Percentiles rank a stretch among this genome's conserved stretches.
Conservation (phyloP, 192 early-diverging fungal species). For the Entomortierella parvispora region DNA sequence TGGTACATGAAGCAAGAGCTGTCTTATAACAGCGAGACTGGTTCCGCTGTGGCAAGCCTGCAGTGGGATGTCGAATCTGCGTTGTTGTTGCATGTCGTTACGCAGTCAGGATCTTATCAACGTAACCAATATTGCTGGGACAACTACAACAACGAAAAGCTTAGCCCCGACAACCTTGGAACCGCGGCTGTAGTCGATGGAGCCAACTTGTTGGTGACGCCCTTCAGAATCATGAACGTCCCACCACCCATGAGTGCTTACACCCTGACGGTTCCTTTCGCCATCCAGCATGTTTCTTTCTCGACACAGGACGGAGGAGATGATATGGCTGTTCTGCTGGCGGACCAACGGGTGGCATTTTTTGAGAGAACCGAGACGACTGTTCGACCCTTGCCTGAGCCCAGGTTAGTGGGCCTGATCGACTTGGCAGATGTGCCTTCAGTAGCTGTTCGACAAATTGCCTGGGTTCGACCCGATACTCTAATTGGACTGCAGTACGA, state of each 20-base stretch:
- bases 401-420: slow-evolving; percentile 44
- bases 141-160: slow-evolving; percentile 34
- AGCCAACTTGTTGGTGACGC: slow-evolving; percentile 72
- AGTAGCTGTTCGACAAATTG: slow-evolving; percentile 69
- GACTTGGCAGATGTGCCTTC: slow-evolving; percentile 36
- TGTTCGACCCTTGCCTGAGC: slow-evolving; percentile 37
- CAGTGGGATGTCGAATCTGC: slow-evolving; percentile 88
- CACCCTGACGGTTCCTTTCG: slow-evolving; percentile 48
- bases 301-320: slow-evolving; percentile 68
- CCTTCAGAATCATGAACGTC: slow-evolving; percentile 84
- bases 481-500: slow-evolving; percentile 69
- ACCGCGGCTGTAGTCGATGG: slow-evolving; percentile 28
- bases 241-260: slow-evolving; percentile 93
- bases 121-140: slow-evolving; percentile 48
- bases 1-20: slow-evolving; percentile 97
- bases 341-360: slow-evolving; percentile 59
- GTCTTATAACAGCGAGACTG: slow-evolving; percentile 39
- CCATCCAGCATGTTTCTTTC: slow-evolving; percentile 73
- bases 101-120: slow-evolving; percentile 49
- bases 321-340: slow-evolving; percentile 76
- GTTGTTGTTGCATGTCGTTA: slow-evolving; percentile 68
- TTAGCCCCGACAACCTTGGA: slow-evolving; percentile 26
- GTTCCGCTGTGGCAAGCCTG: slow-evolving; percentile 57
- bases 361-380: slow-evolving; percentile 46
- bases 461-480: slow-evolving; percentile 63